These are phyloP conservation scores for Cercospora canescens DNA, from an alignment of 2,329 filamentous ascomycete species.

Conservation along the genomic window DNA sequence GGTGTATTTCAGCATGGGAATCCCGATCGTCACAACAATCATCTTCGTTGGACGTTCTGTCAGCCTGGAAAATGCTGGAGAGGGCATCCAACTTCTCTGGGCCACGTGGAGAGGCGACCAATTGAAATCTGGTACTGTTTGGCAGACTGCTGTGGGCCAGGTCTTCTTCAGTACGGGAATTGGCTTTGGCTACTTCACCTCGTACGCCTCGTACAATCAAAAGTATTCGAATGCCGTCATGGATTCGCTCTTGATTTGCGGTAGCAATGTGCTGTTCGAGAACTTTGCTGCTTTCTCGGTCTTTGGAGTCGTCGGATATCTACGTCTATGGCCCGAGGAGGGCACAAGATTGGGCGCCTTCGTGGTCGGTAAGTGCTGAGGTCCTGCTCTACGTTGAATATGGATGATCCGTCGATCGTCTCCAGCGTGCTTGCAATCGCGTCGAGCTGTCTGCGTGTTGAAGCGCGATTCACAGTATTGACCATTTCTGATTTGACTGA, in stretches of 20 bases:
- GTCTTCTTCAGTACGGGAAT: constrained; percentile 62
- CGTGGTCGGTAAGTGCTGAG: no score
- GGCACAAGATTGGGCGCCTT: constrained; percentile 55
- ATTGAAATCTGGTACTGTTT: constrained; percentile 53
- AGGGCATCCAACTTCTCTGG: constrained; percentile 54
- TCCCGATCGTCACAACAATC: constrained; percentile 59
- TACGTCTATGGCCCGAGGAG: constrained; percentile 43
- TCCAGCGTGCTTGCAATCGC: no score
- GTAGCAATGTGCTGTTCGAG: constrained; percentile 58
- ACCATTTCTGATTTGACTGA: no score
- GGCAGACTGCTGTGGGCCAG: constrained; percentile 62
- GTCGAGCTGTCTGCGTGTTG: no score
- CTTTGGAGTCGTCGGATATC: constrained; percentile 58
- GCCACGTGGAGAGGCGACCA: constrained; percentile 52
- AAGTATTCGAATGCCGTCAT: constrained; percentile 60
- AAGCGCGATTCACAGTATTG: no score
- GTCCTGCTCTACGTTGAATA: no score
- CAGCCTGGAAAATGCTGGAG: constrained; percentile 56
- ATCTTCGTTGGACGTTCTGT: constrained; percentile 56
- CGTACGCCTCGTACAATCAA: constrained; percentile 59
- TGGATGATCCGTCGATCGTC: no score
- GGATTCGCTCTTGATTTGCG: constrained; percentile 57
- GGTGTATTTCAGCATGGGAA: constrained; percentile 63
- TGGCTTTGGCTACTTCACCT: constrained; percentile 52
- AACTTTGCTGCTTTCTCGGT: constrained; percentile 53